A percentile compares a stretch with the other conserved stretches of the same genome.
Conservation (phyloP, 768 basidiomycete species). For the Boletus reticulatus region DNA sequence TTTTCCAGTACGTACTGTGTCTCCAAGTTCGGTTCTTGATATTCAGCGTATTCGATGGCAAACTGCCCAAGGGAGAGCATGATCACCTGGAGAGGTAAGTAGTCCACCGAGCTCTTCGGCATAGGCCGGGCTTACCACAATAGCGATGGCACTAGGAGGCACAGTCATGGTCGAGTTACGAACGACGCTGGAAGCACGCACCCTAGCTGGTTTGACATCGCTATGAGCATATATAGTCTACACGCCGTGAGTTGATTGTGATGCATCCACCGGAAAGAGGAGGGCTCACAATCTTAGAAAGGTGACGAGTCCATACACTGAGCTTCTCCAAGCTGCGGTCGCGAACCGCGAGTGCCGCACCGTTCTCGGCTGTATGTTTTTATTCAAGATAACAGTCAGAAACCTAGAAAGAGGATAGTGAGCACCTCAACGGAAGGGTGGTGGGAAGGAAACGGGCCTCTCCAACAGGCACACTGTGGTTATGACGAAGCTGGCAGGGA, state of each 20-base stretch:
- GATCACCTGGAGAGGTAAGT: slow-evolving; percentile 41
- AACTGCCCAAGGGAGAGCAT: slow-evolving; percentile 60
- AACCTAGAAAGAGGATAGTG: slow-evolving; percentile 34
- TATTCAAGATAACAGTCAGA: slow-evolving; percentile 48
- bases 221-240: slow-evolving; percentile 71
- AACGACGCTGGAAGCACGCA: slow-evolving; percentile 34
- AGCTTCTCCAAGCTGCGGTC: slow-evolving; percentile 51
- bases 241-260: neutral
- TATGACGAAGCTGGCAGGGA: slow-evolving; percentile 45
- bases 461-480: slow-evolving; percentile 50
- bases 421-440: neutral
- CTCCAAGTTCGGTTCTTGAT: slow-evolving; percentile 15
- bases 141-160: slow-evolving; percentile 21
- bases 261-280: neutral
- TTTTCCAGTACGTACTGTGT: slow-evolving; percentile 18
- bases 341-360: slow-evolving; percentile 42
- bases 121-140: slow-evolving; percentile 17
- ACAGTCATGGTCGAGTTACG: slow-evolving; percentile 6
- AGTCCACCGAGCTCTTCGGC: neutral
- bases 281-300: slow-evolving; percentile 57
- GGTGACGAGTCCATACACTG: slow-evolving; percentile 56
- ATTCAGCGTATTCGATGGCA: slow-evolving; percentile 39
- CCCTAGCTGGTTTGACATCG: slow-evolving; percentile 73
- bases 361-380: slow-evolving; percentile 44
- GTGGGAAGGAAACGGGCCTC: slow-evolving; percentile 34